Base-by-base conservation (phyloP, 371 early-diverging fungal species). In the Mucor lusitanicus region DNA sequence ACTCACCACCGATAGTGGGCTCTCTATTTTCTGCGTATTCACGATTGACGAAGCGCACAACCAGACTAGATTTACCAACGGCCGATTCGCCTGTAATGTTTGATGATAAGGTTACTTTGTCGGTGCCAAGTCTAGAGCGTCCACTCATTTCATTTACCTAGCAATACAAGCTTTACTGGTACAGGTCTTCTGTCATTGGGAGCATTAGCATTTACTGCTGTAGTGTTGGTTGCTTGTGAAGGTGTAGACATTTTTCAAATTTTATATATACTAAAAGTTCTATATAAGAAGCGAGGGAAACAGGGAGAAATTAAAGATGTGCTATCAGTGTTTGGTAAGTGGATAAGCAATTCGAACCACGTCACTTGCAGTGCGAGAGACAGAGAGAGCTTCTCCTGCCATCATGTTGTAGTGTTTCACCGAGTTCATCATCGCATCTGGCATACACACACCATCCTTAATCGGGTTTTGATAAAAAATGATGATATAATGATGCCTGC, bases 21-120 rank as follows among this genome's bases (percentile, higher is more conserved):
- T 97, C 98, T 81, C 95, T 92, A 80, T 97, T 95, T 64, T 97
- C 97, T 68, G 92, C 87, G 77, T 96, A 99, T 80, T 95, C 92
- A 78, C 95, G 90, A 78, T 94, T 95, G 35, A 96, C 96, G 75
- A 97, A 97, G 33, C 99, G 93, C 58, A 86, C 73, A 33, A 88
- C 90, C 44, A 92, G 77, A 82, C 91, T 90, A 25, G 94, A 93
- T 76, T 94, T 94, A 55, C 94, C 94, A 46, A 94, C 94, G 58
- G 92, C 94, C 23, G 94, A 92, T 74, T 94, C 94, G 55, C 94
- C 94, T 93, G 84, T 15, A 13, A 25, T 13, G 17, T 17, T 60
- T 39, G 25, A 57, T 35, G 19, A 33, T 30, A 35, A 42, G 23
- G 30, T 30, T 23, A 15, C 13, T 57, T n/a, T 32, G 27, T 6